Percentiles rank a stretch among this genome's conserved stretches.
phyloP scores from a whole-genome alignment of 768 basidiomycete species.

The Lenzites betulinus region DNA sequence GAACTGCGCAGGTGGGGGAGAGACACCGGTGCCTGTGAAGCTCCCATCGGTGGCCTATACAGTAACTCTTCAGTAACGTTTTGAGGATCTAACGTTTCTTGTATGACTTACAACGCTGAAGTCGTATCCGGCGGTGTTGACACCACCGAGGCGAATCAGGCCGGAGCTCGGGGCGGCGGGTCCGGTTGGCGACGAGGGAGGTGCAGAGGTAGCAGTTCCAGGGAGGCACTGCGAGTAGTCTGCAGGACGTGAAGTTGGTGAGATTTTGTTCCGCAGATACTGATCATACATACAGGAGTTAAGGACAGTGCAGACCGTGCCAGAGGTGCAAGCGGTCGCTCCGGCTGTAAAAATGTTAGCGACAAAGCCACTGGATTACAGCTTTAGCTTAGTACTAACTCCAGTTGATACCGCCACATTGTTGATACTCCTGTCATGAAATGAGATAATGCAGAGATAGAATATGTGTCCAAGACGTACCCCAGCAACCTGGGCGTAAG shows the following conservation, averaged over 20 bases:
- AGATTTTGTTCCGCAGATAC: neutral
- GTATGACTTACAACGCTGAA: conserved; percentile 41
- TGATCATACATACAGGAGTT: conserved; percentile 27
- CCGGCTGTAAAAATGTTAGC: conserved; percentile 22
- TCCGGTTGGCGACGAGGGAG: neutral
- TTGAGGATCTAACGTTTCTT: neutral
- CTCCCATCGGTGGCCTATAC: conserved; percentile 42
- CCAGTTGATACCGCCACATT: conserved; percentile 34
- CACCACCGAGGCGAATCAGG: conserved; percentile 46
- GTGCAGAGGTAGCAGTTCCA: conserved; percentile 16
- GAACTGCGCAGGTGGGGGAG: conserved; percentile 48
- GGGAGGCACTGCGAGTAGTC: conserved; percentile 38
- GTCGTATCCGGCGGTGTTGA: conserved; percentile 52
- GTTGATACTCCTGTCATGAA: conserved; percentile 25
- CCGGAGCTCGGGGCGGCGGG: conserved; percentile 20
- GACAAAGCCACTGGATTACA: neutral
- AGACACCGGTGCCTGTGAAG: conserved; percentile 39
- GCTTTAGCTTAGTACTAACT: conserved; percentile 16
- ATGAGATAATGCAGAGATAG: neutral
- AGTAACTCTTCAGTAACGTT: neutral
- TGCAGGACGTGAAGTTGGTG: neutral
- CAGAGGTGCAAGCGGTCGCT: conserved; percentile 31
- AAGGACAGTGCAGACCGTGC: conserved; percentile 30
- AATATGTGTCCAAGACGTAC: conserved; percentile 7
- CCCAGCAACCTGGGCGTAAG: conserved; percentile 16